These are phyloP conservation scores for Abelmoschus esculentus DNA, from an alignment of 345 rosid genomes.

Conservation along the genomic window DNA sequence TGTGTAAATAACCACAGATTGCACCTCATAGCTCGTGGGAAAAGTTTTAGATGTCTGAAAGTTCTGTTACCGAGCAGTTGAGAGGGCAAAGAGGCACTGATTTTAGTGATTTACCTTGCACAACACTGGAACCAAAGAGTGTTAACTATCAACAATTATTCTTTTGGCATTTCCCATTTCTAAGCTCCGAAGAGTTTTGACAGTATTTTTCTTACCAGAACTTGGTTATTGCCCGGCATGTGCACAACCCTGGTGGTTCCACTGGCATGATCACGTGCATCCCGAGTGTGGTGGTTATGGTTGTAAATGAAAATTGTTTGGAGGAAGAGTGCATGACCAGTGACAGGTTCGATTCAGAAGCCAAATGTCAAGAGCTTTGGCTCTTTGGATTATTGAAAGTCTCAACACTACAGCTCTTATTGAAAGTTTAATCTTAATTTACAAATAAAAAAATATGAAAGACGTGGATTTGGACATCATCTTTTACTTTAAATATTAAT, in stretches of 20 bases:
- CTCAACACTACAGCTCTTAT: too few relatives aligned
- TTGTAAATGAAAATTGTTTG: too few relatives aligned
- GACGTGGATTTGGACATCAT: too few relatives aligned
- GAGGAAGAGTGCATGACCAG: too few relatives aligned
- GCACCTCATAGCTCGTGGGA: slow-evolving; percentile 18
- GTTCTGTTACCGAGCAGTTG: neutral
- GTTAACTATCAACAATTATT: neutral
- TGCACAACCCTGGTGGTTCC: neutral
- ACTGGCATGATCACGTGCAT: neutral
- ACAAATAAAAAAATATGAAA: too few relatives aligned
- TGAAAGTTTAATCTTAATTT: too few relatives aligned
- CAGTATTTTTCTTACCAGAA: neutral
- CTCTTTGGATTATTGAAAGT: too few relatives aligned
- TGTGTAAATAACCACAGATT: slow-evolving; percentile 40
- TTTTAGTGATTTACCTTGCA: neutral
- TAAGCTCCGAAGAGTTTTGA: neutral
- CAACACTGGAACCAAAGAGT: neutral
- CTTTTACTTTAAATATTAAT: too few relatives aligned
- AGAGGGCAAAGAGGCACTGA: neutral
- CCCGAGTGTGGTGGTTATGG: too few relatives aligned
- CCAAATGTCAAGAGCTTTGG: too few relatives aligned
- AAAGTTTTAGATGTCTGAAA: neutral
- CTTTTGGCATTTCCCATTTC: neutral
- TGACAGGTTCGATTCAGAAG: too few relatives aligned
- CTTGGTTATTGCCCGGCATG: neutral